phyloP scores from a whole-genome alignment of 768 basidiomycete genomes.

The Termitomyces sp. region DNA sequence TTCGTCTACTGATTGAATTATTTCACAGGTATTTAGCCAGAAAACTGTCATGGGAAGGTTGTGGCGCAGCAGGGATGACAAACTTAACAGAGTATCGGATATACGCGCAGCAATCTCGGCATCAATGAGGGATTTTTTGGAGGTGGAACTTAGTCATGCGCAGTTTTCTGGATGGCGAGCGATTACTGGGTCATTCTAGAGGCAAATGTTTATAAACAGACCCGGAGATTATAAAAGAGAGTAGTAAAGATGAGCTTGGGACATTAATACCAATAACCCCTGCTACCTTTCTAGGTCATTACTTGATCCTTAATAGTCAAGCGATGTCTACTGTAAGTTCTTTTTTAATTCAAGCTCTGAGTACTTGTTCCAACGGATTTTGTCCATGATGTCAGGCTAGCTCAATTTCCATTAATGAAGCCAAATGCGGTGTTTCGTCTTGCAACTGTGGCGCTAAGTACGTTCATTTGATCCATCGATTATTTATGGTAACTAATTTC shows the following conservation, averaged over 20 bases:
- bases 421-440: constrained; percentile 37
- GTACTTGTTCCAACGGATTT: background rate
- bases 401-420: constrained; percentile 33
- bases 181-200: background rate
- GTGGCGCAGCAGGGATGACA: background rate
- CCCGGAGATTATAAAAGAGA: background rate
- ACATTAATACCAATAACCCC: background rate
- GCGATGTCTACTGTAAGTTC: background rate
- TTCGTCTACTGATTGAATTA: background rate
- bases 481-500: background rate
- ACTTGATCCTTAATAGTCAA: background rate
- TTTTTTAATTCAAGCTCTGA: background rate
- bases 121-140: background rate
- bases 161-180: background rate
- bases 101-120: no score
- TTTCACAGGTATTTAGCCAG: background rate
- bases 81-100: no score
- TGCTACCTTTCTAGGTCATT: no score
- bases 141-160: background rate
- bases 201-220: no score
- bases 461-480: constrained; percentile 6
- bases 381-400: constrained; percentile 17
- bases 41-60: background rate
- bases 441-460: constrained; percentile 52
- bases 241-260: background rate